Percentiles rank a stretch among this genome's conserved stretches.
These are phyloP conservation scores for Cryptosporidium meleagridis DNA, from an alignment of 169 alveolate genomes.

Conservation along the genomic window DNA sequence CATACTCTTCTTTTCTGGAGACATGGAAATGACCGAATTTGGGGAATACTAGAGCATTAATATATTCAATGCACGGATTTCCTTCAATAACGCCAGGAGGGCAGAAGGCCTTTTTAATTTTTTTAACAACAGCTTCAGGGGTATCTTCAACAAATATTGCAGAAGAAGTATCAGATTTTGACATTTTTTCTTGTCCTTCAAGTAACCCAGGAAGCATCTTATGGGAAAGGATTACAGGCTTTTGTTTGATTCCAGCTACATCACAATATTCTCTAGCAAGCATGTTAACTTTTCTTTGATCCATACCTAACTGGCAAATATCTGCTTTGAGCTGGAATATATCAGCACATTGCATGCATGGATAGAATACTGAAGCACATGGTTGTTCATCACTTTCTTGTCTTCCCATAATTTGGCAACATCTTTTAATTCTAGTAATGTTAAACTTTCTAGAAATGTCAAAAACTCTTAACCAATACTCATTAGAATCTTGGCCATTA, in stretches of 20 bases:
- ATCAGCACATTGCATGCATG: constrained; percentile 99
- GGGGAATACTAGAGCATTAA: constrained; percentile 87
- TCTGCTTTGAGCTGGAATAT: constrained; percentile 97
- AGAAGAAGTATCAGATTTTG: constrained; percentile 94
- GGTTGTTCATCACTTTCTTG: constrained; percentile 95
- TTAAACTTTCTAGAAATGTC: constrained; percentile 94
- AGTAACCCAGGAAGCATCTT: constrained; percentile 96
- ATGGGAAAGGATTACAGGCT: constrained; percentile 95
- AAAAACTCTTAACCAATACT: constrained; percentile 96
- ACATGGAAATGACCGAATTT: constrained; percentile 74
- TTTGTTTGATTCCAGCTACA: constrained; percentile 82
- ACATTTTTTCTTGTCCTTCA: constrained; percentile 98
- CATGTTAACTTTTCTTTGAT: constrained; percentile 99
- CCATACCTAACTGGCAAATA: constrained; percentile 98
- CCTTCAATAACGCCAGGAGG: constrained; percentile 90
- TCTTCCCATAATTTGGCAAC: constrained; percentile 99
- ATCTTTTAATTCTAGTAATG: constrained; percentile 94
- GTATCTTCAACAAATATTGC: constrained; percentile 99
- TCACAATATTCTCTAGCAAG: constrained; percentile 96
- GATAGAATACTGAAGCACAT: constrained; percentile 87
- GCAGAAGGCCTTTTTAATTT: constrained; percentile 96
- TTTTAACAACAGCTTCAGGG: constrained; percentile 86
- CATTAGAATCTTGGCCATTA: constrained; percentile 90
- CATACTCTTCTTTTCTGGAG: constrained; percentile 62
- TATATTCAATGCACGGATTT: constrained; percentile 96